A percentile compares a stretch with the other conserved stretches of the same genome.
These are phyloP conservation scores for Calvatia gigantea DNA, from an alignment of 768 basidiomycete genomes.

Conservation along the genomic window DNA sequence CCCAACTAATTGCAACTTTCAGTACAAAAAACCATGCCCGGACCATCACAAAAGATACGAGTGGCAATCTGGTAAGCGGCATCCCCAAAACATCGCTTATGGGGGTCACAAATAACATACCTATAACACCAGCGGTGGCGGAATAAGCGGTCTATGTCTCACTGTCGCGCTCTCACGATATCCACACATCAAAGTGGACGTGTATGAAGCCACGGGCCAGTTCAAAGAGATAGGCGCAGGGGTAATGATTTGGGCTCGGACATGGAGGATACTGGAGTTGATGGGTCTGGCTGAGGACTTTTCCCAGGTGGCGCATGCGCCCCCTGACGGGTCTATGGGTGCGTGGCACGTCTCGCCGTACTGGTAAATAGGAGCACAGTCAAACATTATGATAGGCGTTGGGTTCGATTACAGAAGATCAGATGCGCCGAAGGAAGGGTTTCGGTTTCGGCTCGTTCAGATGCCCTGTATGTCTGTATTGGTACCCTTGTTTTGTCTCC, in stretches of 20 bases:
- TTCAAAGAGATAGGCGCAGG: slow-evolving; percentile 51
- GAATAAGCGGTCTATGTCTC: slow-evolving; percentile 39
- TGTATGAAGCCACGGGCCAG: slow-evolving; percentile 45
- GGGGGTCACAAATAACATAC: not conserved
- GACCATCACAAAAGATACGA: slow-evolving; percentile 8
- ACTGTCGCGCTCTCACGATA: slow-evolving; percentile 37
- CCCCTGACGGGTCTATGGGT: slow-evolving; percentile 25
- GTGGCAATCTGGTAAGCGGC: slow-evolving; percentile 20
- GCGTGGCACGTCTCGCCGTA: slow-evolving; percentile 18
- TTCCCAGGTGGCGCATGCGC: slow-evolving; percentile 29
- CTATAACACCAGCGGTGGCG: slow-evolving; percentile 25
- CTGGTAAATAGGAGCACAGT: not conserved
- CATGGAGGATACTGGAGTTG: slow-evolving; percentile 39
- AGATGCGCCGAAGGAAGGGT: slow-evolving; percentile 25
- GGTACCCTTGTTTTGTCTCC: slow-evolving; percentile 16
- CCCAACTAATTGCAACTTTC: not conserved
- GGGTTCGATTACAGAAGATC: slow-evolving; percentile 46
- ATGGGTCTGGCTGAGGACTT: slow-evolving; percentile 36
- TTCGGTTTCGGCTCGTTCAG: slow-evolving; percentile 24
- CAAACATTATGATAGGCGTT: slow-evolving; percentile 24
- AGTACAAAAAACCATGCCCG: not conserved
- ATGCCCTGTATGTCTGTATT: slow-evolving; percentile 30
- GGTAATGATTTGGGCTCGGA: slow-evolving; percentile 43
- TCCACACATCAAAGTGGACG: slow-evolving; percentile 31
- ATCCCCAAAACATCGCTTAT: too few relatives aligned